Percentiles rank a stretch among this genome's conserved stretches.
Conservation (phyloP, 257 asterid species). For the Salvia hispanica region DNA sequence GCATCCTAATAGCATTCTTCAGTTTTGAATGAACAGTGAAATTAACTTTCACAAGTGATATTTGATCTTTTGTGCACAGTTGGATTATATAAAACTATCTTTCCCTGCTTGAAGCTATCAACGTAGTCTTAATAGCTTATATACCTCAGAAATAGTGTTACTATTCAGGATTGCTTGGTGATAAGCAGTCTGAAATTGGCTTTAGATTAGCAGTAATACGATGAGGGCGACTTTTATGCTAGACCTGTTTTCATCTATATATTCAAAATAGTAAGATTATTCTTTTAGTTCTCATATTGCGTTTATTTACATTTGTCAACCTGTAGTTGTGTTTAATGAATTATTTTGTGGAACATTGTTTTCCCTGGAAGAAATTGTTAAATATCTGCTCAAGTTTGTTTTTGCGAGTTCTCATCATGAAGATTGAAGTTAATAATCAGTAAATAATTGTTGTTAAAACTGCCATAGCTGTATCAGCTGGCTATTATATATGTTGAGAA, state of each 20-base stretch:
- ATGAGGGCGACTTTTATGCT: neutral
- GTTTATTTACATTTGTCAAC: constrained; percentile 5
- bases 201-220: neutral
- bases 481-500: neutral
- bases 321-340: neutral
- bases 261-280: neutral
- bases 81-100: neutral
- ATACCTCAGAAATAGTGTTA: neutral
- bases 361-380: neutral
- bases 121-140: neutral
- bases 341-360: neutral
- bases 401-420: neutral
- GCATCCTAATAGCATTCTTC: constrained; percentile 4
- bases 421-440: neutral
- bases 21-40: neutral
- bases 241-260: neutral
- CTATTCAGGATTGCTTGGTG: constrained; percentile 18
- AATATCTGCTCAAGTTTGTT: neutral
- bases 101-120: constrained; percentile 12
- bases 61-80: constrained; percentile 13
- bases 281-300: constrained; percentile 3
- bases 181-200: neutral
- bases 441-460: neutral
- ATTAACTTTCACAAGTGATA: neutral
- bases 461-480: neutral